These are phyloP conservation scores for Hypoxylon crocopeplum DNA, from an alignment of 495 filamentous ascomycete genomes.

Conservation along the genomic window DNA sequence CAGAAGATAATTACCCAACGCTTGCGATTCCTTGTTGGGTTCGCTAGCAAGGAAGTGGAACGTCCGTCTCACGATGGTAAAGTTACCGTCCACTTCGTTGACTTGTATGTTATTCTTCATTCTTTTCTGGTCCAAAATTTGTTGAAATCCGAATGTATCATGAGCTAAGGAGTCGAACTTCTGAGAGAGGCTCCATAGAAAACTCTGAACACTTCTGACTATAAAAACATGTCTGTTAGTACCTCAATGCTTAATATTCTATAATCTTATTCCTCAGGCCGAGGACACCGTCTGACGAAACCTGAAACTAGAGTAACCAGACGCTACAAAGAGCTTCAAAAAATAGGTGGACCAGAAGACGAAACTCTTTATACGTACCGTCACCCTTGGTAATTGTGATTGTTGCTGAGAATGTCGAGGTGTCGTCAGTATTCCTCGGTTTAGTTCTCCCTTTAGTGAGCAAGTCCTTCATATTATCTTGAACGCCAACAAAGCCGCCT, in stretches of 20 bases:
- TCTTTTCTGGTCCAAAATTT: not conserved
- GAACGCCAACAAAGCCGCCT: constrained; percentile 13
- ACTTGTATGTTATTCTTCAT: constrained; percentile 29
- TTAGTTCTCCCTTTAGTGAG: constrained; percentile 16
- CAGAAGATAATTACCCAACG: constrained; percentile 1
- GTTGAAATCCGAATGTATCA: constrained; percentile 14
- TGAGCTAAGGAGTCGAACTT: constrained; percentile 18
- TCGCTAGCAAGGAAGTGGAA: constrained; percentile 24
- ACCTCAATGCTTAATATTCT: too few relatives aligned
- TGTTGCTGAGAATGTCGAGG: constrained; percentile 33
- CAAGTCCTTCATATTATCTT: constrained; percentile 11
- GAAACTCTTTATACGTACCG: too few relatives aligned
- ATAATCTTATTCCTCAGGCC: too few relatives aligned
- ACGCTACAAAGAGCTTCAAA: too few relatives aligned
- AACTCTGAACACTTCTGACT: constrained; percentile 33
- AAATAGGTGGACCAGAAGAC: too few relatives aligned
- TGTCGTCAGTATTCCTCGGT: constrained; percentile 27
- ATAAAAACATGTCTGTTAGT: too few relatives aligned
- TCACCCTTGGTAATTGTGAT: constrained; percentile 38
- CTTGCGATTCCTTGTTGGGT: not conserved
- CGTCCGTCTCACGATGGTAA: constrained; percentile 33
- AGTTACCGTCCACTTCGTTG: constrained; percentile 27
- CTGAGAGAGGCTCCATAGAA: constrained; percentile 26
- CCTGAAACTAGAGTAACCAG: too few relatives aligned
- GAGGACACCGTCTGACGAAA: too few relatives aligned